These are phyloP conservation scores for Geranium brycei DNA, from an alignment of 345 rosid species.

Conservation along the genomic window DNA sequence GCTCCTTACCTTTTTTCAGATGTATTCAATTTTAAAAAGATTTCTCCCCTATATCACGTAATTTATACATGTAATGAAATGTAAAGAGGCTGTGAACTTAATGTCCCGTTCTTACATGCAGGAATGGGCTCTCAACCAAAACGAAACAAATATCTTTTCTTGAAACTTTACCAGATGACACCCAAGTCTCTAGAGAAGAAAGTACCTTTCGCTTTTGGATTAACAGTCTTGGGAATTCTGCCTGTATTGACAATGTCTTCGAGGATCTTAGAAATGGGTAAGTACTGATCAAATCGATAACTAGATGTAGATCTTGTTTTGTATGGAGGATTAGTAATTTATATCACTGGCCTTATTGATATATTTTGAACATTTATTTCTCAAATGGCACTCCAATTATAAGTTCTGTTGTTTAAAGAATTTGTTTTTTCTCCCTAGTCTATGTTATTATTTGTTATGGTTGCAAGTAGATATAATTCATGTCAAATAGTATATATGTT, in stretches of 20 bases:
- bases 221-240: constrained; percentile 74
- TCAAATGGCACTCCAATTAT: no score
- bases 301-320: background rate
- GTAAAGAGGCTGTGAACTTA: background rate
- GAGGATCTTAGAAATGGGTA: constrained; percentile 98
- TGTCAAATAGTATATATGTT: no score
- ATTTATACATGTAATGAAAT: background rate
- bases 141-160: constrained; percentile 77
- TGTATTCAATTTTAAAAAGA: background rate
- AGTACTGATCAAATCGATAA: constrained; percentile 10
- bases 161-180: constrained; percentile 65
- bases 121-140: constrained; percentile 85
- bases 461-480: background rate
- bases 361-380: background rate
- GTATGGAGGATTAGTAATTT: background rate
- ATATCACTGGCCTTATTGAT: background rate
- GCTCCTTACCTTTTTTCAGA: background rate
- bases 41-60: background rate
- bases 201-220: constrained; percentile 94
- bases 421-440: no score
- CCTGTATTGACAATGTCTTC: constrained; percentile 69
- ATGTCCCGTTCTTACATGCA: constrained; percentile 17
- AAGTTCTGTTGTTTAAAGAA: no score
- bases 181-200: constrained; percentile 87
- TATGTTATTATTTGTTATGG: background rate